Evolutionary conservation across 2,329 filamentous ascomycete genomes (phyloP), one percentile per base, ranked within the genome.

Genomic region (Cadophora sp.): DNA sequence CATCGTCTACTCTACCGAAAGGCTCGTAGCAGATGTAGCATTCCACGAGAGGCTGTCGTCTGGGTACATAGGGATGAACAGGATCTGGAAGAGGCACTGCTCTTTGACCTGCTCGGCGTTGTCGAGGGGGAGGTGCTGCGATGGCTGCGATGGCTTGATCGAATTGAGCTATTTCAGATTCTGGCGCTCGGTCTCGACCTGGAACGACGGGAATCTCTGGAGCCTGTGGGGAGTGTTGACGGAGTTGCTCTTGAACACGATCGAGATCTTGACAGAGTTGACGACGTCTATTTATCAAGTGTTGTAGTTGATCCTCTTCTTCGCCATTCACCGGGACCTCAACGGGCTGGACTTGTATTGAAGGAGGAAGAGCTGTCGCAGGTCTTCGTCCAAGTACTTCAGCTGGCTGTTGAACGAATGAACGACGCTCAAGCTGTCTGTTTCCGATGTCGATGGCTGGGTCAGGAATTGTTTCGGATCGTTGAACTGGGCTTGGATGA

Each of bases 1-100:
- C n/a, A 29, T 62, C 16, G 6, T 62, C 40, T 7, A 4, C 40
- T n/a, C 14, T 24, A 2, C 31, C 40, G 40, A 62, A 62, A n/a
- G 4, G 24, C 22, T 62, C 59, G 4, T 11, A 48, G 59, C 59
- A 61, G 37, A 46, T 29, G 8, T 11, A 61, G 24, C 59, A 61
- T 4, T 48, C 40, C 24, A 6, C 40, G 19, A 50, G 24, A 14
- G 40, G 26, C 43, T 61, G 27, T 4, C 59, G 59, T 29, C 14
- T 9, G 5, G 59, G 59, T 5, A 61, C 40, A 26, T 29, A 61
- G 26, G 40, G 59, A 19, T 6, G 29, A 37, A 19, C 29, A 22
- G 27, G 53, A 4, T 19, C 29, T 31, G 1, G 51, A 14, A 22
- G 5, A 5, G 4, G 31, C 4, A 34, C 26, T 12, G 24, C 24